A percentile compares a stretch with the other conserved stretches of the same genome.
These are phyloP conservation scores for Candida sp. DNA, from an alignment of 1,139 yeast genomes.

Conservation along the genomic window DNA sequence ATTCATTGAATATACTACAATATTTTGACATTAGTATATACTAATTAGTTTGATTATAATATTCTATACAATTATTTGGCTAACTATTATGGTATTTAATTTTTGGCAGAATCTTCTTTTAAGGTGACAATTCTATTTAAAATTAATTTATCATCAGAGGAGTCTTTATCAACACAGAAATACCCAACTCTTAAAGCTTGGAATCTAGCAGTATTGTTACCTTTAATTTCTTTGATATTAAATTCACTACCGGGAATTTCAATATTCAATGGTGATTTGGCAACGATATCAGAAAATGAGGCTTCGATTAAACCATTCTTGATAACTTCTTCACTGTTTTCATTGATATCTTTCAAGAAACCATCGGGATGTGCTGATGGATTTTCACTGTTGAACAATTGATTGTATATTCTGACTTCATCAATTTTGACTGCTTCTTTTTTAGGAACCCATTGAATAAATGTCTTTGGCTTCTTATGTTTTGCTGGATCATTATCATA, in stretches of 20 bases:
- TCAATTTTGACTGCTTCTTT: conserved; percentile 51
- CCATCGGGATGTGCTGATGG: conserved; percentile 90
- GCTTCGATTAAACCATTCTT: conserved; percentile 73
- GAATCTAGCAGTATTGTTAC: conserved; percentile 89
- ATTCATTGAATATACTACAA: too few relatives aligned
- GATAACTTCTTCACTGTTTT: conserved; percentile 69
- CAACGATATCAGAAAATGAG: conserved; percentile 65
- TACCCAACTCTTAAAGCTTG: conserved; percentile 98
- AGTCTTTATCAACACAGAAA: conserved; percentile 86
- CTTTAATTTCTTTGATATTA: conserved; percentile 58
- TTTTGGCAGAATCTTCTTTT: conserved; percentile 67
- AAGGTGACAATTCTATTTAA: conserved; percentile 88
- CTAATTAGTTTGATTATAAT: too few relatives aligned
- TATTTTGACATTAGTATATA: too few relatives aligned
- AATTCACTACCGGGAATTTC: conserved; percentile 65
- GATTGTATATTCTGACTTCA: conserved; percentile 87
- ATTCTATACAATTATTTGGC: too few relatives aligned
- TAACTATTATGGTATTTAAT: conserved; percentile 7
- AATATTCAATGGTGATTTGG: conserved; percentile 75
- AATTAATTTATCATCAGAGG: conserved; percentile 55
- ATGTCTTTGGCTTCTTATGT: conserved; percentile 82
- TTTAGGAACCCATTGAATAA: conserved; percentile 94
- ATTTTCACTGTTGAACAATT: conserved; percentile 86
- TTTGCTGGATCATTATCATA: conserved; percentile 62
- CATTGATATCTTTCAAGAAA: conserved; percentile 77